phyloP scores from a whole-genome alignment of 306 rosid genomes.

The Dryas alaskensis region DNA sequence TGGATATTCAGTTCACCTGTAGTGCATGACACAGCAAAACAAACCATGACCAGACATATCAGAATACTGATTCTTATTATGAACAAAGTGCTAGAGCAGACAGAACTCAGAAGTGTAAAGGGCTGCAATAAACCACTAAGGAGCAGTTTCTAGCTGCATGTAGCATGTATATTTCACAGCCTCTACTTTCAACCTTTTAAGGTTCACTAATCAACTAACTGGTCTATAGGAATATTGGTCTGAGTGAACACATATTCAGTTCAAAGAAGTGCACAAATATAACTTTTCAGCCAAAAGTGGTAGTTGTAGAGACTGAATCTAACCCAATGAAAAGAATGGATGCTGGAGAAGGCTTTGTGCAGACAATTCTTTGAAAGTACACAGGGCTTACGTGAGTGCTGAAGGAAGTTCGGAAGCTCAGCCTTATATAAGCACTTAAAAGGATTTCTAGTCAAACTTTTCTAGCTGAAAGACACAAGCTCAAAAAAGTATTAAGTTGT shows the following conservation, averaged over 20 bases:
- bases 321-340: slow-evolving; percentile 38
- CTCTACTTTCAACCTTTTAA: slow-evolving; percentile 4
- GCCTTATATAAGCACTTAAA: slow-evolving; percentile 37
- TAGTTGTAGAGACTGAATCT: slow-evolving; percentile 26
- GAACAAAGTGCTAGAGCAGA: slow-evolving; percentile 1
- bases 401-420: slow-evolving; percentile 26
- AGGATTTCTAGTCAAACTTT: slow-evolving; percentile 49
- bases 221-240: background rate
- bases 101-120: background rate
- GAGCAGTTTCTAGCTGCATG: slow-evolving; percentile 21
- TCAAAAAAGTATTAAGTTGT: slow-evolving; percentile 20
- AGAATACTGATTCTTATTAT: background rate
- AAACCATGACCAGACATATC: slow-evolving; percentile 3
- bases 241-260: background rate
- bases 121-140: slow-evolving; percentile 13
- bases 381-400: slow-evolving; percentile 25
- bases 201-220: slow-evolving; percentile 17
- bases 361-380: slow-evolving; percentile 21
- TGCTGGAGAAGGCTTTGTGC: slow-evolving; percentile 22
- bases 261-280: background rate
- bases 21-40: slow-evolving; percentile 16
- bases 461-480: slow-evolving; percentile 42
- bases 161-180: slow-evolving; percentile 13
- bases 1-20: slow-evolving; percentile 37
- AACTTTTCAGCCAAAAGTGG: background rate